Conservation (phyloP, 2,329 filamentous ascomycete species). For the Rutstroemia sp. region DNA sequence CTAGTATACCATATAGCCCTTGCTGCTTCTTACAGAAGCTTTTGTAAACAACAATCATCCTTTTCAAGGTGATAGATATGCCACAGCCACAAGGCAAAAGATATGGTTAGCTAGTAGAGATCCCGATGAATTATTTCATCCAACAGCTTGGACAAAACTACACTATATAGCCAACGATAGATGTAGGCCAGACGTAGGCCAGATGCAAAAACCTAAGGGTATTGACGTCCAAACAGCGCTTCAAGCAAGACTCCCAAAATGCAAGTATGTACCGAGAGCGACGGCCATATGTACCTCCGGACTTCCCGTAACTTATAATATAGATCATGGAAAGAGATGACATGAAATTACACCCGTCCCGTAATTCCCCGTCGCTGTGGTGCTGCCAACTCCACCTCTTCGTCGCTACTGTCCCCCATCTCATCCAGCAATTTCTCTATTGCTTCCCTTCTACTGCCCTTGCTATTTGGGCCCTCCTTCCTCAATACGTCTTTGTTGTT, state of each 20-base stretch:
- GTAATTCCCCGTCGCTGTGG: slow-evolving; percentile 23
- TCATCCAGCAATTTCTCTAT: slow-evolving; percentile 30
- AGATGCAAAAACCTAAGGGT: background rate
- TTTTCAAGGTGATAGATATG: too few species aligned
- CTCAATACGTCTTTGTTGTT: background rate
- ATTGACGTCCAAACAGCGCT: background rate
- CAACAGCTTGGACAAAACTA: too few species aligned
- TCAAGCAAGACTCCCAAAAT: background rate
- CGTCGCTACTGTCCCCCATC: slow-evolving; percentile 29
- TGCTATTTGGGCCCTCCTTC: slow-evolving; percentile 17
- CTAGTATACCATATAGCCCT: too few species aligned
- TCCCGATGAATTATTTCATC: background rate
- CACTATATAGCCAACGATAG: background rate
- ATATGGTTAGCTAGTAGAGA: background rate
- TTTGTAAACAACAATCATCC: too few species aligned
- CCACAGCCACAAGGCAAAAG: too few species aligned
- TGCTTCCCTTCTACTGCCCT: slow-evolving; percentile 17
- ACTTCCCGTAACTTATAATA: too few species aligned
- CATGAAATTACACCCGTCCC: slow-evolving; percentile 10
- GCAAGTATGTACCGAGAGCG: background rate
- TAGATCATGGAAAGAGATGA: too few species aligned
- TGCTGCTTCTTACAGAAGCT: too few species aligned
- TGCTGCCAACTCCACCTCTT: slow-evolving; percentile 27
- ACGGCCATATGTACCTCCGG: background rate
- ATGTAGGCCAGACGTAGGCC: background rate